phyloP scores from a whole-genome alignment of 2,329 filamentous ascomycete genomes.

The Sporothrix humicola region DNA sequence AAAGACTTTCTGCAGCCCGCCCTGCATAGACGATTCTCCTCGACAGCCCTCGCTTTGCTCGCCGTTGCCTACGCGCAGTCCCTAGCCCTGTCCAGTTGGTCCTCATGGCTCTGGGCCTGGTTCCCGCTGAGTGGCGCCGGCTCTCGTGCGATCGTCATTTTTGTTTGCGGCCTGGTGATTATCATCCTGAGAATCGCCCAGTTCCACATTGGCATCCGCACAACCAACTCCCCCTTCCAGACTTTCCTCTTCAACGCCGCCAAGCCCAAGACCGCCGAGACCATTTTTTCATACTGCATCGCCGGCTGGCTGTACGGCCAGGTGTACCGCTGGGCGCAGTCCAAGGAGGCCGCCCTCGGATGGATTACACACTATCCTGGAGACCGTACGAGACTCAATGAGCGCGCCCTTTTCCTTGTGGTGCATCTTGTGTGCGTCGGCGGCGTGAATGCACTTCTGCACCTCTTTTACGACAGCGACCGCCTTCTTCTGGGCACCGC shows the following conservation, averaged over 20 bases:
- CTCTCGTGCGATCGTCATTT: conserved; percentile 75
- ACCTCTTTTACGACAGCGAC: conserved; percentile 77
- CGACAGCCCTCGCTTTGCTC: conserved; percentile 72
- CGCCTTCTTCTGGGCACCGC: conserved; percentile 59
- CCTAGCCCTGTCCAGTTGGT: conserved; percentile 70
- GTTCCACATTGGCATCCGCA: conserved; percentile 76
- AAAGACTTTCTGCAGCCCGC: conserved; percentile 90
- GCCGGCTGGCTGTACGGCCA: conserved; percentile 82
- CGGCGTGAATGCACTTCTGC: conserved; percentile 68
- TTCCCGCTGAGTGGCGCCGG: conserved; percentile 80
- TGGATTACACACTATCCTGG: conserved; percentile 74
- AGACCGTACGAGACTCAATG: conserved; percentile 80
- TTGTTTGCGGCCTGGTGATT: conserved; percentile 75
- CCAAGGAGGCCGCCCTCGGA: conserved; percentile 65
- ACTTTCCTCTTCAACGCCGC: conserved; percentile 65
- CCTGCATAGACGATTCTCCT: conserved; percentile 83
- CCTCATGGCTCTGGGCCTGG: conserved; percentile 81
- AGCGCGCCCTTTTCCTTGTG: conserved; percentile 81
- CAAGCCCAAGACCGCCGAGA: conserved; percentile 68
- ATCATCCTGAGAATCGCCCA: conserved; percentile 86
- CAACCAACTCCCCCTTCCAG: conserved; percentile 70
- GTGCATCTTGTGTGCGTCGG: conserved; percentile 72
- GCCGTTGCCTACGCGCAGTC: conserved; percentile 75
- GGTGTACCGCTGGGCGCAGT: conserved; percentile 76
- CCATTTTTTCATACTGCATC: conserved; percentile 74